Evolutionary conservation across 2,329 filamentous ascomycete genomes (phyloP).

Genomic region (Aureobasidium sp.): DNA sequence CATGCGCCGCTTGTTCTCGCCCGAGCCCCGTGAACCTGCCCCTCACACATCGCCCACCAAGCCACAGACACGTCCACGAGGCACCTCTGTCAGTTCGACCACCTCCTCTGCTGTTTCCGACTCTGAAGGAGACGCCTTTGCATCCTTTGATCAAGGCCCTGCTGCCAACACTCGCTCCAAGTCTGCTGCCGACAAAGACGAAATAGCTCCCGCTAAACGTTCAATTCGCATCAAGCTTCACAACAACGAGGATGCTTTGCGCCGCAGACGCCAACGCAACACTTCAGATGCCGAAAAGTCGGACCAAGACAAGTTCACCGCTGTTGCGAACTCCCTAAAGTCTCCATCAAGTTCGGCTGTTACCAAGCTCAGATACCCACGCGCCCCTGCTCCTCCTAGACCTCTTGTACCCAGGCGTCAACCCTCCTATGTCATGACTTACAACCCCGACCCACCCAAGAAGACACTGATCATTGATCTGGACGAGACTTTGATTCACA

Average conservation of each 20-base stretch:
- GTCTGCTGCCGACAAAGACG: conserved; percentile 37
- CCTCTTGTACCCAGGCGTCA: conserved; percentile 83
- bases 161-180: conserved; percentile 55
- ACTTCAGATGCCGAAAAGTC: conserved; percentile 16
- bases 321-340: conserved; percentile 69
- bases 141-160: conserved; percentile 32
- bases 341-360: conserved; percentile 80
- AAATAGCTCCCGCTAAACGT: conserved; percentile 58
- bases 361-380: conserved; percentile 67
- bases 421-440: conserved; percentile 68
- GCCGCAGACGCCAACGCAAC: neutral
- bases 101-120: conserved; percentile 62
- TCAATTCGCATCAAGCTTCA: conserved; percentile 89
- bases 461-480: conserved; percentile 95
- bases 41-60: neutral
- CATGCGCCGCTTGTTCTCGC: conserved; percentile 20
- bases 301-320: conserved; percentile 30
- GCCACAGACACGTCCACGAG: conserved; percentile 23
- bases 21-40: neutral
- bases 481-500: conserved; percentile 96
- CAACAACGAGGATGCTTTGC: conserved; percentile 59
- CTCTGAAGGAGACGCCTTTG: conserved; percentile 37
- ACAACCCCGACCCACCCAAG: conserved; percentile 53
- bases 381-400: conserved; percentile 77
- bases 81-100: conserved; percentile 31